phyloP scores from a whole-genome alignment of 2,329 filamentous ascomycete genomes.

The Stagonosporopsis vannaccii region DNA sequence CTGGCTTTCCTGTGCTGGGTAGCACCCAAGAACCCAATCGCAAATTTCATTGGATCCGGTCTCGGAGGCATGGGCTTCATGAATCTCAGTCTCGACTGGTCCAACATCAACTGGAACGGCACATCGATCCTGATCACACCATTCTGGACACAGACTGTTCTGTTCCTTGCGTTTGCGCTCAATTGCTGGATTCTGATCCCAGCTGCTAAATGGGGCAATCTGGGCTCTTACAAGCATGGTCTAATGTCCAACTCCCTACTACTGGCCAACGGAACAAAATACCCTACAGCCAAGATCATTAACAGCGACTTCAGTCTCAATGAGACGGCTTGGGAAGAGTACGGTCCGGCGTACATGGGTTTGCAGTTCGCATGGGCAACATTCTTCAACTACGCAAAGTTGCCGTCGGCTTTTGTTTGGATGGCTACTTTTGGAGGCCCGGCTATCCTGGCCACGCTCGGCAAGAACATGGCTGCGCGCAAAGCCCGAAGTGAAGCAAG shows the following conservation, averaged over 20 bases:
- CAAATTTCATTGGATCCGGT: constrained; percentile 67
- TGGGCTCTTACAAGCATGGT: constrained; percentile 60
- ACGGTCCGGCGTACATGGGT: constrained; percentile 65
- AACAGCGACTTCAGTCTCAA: constrained; percentile 59
- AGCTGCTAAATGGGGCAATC: constrained; percentile 64
- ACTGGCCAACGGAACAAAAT: constrained; percentile 57
- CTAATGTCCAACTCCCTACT: constrained; percentile 67
- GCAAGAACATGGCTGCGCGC: constrained; percentile 42
- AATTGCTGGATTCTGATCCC: constrained; percentile 67
- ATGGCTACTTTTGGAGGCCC: constrained; percentile 63
- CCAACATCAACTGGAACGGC: constrained; percentile 61
- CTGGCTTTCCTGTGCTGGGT: constrained; percentile 71
- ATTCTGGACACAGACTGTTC: constrained; percentile 66
- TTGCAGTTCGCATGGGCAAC: constrained; percentile 65
- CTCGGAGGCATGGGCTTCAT: constrained; percentile 69
- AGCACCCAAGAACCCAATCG: constrained; percentile 62
- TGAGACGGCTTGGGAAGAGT: constrained; percentile 53
- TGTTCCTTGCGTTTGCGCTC: constrained; percentile 63
- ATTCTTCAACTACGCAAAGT: constrained; percentile 68
- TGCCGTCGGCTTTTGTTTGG: constrained; percentile 66
- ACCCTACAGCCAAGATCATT: constrained; percentile 54
- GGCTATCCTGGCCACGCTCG: constrained; percentile 56
- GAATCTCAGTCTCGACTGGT: constrained; percentile 68
- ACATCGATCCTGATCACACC: constrained; percentile 57
- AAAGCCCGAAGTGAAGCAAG: constrained; percentile 40